Percentiles rank a stretch among this genome's conserved stretches.
phyloP scores from a whole-genome alignment of 306 rosid genomes.

The Vigna trinervia region DNA sequence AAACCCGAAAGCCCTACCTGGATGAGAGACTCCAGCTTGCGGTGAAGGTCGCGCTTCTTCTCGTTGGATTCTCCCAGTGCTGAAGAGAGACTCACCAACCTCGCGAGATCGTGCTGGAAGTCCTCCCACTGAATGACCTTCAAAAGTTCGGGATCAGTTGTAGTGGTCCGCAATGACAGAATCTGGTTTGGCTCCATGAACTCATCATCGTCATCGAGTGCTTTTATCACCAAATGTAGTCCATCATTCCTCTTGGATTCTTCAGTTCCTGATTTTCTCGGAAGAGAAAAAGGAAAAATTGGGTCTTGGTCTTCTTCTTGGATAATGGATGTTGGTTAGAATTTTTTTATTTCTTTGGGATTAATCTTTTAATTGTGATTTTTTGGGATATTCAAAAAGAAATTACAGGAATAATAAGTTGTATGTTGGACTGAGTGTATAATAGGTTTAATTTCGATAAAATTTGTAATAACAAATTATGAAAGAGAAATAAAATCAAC shows the following conservation, averaged over 20 bases:
- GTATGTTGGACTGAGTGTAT: no score
- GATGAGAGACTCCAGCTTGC: slow-evolving; percentile 64
- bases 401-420: no score
- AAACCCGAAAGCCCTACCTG: slow-evolving; percentile 72
- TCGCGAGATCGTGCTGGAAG: slow-evolving; percentile 81
- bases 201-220: slow-evolving; percentile 78
- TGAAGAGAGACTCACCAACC: slow-evolving; percentile 82
- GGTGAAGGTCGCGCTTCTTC: slow-evolving; percentile 65
- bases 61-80: slow-evolving; percentile 69
- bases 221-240: no score
- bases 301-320: neutral
- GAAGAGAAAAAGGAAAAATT: neutral
- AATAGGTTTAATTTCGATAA: no score
- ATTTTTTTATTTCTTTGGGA: neutral
- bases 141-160: slow-evolving; percentile 57
- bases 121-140: slow-evolving; percentile 85
- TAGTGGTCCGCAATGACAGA: slow-evolving; percentile 37
- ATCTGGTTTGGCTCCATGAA: slow-evolving; percentile 65
- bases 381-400: no score
- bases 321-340: neutral
- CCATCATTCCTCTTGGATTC: no score
- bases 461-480: no score
- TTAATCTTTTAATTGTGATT: neutral
- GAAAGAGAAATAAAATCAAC: no score
- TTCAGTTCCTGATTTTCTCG: slow-evolving; percentile 42